These are phyloP conservation scores for Pseudogymnoascus sp. DNA, from an alignment of 2,329 filamentous ascomycete genomes.

Conservation along the genomic window DNA sequence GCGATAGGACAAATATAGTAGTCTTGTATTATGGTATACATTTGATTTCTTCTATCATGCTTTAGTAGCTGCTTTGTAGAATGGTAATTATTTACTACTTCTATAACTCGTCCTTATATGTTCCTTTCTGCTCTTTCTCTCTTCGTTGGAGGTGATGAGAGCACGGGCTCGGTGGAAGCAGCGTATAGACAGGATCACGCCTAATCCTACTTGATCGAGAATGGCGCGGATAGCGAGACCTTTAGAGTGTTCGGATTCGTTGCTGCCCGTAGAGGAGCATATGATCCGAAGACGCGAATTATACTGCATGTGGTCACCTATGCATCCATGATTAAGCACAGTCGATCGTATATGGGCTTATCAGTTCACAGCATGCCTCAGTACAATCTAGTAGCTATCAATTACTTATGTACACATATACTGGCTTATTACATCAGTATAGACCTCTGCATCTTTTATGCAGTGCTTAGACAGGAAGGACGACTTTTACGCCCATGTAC, in stretches of 20 bases:
- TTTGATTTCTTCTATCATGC: slow-evolving; percentile 1
- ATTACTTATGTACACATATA: not conserved
- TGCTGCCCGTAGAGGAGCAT: not conserved
- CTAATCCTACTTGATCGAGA: slow-evolving; percentile 21
- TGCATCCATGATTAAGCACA: not conserved
- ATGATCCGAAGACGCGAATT: not conserved
- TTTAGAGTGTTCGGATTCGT: too few relatives aligned
- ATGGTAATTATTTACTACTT: slow-evolving; percentile 4
- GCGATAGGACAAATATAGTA: not conserved
- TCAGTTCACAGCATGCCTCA: not conserved
- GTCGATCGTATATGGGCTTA: not conserved
- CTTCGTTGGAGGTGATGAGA: slow-evolving; percentile 9
- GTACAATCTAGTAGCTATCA: not conserved
- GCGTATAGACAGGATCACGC: slow-evolving; percentile 25
- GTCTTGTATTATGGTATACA: slow-evolving; percentile 3
- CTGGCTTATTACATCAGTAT: not conserved
- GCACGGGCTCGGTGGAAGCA: slow-evolving; percentile 30
- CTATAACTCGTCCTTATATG: slow-evolving; percentile 3
- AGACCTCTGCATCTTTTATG: not conserved
- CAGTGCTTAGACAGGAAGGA: slow-evolving; percentile 34
- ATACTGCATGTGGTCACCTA: not conserved
- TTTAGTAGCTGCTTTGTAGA: not conserved
- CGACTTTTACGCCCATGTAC: slow-evolving; percentile 40
- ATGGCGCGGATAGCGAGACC: too few relatives aligned
- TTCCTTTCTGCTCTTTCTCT: not conserved